Base-by-base conservation (phyloP, 1,139 yeast species). In the Saccharomyces hybrid region DNA sequence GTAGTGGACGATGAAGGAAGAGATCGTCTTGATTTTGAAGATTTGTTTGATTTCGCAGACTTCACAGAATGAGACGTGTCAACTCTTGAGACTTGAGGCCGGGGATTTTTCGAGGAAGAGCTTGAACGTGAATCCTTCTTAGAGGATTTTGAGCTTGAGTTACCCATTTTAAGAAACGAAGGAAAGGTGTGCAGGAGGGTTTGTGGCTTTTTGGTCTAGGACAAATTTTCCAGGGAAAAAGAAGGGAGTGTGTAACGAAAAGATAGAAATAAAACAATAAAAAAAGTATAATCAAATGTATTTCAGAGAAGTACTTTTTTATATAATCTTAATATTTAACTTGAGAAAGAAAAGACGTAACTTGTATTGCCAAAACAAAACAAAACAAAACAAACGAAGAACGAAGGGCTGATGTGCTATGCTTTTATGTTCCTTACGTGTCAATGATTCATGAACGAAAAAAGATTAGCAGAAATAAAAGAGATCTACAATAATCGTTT, bases 21-120 rank as follows among this genome's bases (percentile, higher is more conserved):
- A 4, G 64, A 59, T 51, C 60, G 57, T 47, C 55, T 56, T 20
- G 61, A 59, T 50, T 49, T 54, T n/a, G 46, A 38, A 4, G 42
- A 38, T 38, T 38, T 38, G 8, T 38, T 31, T 23, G 61, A 58
- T 50, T 54, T 53, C 3, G 48, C 48, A 8, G 59, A 56, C 47
- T 51, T 58, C 7, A 32, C 54, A 11, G 61, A 59, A 47, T 59
- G 61, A 11, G 56, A 38, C 3, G 62, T 60, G 28, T 57, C 60
- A 14, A 55, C 52, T 28, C 60, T 54, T n/a, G 57, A 47, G 9
- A 59, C 50, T 14, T 52, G 53, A 4, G 61, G 59, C 11, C 51
- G 48, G 46, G 26, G 53, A n/a, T 14, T n/a, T 16, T 51, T 46
- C 27, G 50, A 50, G 9, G 55, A 48, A n/a, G 42, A 9, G 13